phyloP scores from a whole-genome alignment of 2,329 filamentous ascomycete genomes.

The Sphaceloma murrayae region DNA sequence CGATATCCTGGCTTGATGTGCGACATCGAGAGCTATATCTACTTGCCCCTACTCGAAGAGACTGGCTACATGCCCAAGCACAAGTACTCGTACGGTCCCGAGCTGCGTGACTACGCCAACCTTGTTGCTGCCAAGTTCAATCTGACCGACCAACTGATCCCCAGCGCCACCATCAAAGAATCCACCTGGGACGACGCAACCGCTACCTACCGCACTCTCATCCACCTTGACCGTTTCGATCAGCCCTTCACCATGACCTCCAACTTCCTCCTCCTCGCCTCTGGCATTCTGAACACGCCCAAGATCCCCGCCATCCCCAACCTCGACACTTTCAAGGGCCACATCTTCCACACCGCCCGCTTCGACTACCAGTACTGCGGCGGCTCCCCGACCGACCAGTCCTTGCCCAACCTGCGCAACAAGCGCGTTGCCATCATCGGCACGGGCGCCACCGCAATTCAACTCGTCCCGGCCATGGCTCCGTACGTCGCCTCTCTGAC shows the following conservation, averaged over 20 bases:
- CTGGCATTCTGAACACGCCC: conserved; percentile 36
- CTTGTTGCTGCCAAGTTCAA: conserved; percentile 38
- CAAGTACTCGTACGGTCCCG: conserved; percentile 37
- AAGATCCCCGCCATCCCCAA: conserved; percentile 39
- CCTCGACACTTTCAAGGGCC: conserved; percentile 32
- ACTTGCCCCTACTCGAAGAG: conserved; percentile 52
- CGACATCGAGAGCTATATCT: conserved; percentile 52
- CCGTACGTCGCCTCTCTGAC: conserved; percentile 31
- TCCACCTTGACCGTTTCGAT: conserved; percentile 17
- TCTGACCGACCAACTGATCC: conserved; percentile 26
- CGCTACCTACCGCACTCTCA: conserved; percentile 28
- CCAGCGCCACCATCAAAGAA: conserved; percentile 33
- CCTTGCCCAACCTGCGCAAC: conserved; percentile 30
- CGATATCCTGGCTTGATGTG: conserved; percentile 42
- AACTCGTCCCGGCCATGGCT: conserved; percentile 34
- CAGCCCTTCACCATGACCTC: conserved; percentile 9
- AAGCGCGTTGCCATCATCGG: conserved; percentile 38
- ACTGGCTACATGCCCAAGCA: conserved; percentile 49
- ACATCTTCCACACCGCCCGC: conserved; percentile 36
- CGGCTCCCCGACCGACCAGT: conserved; percentile 27
- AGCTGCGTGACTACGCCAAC: conserved; percentile 40
- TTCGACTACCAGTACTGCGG: conserved; percentile 39
- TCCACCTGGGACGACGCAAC: conserved; percentile 41
- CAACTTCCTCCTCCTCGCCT: conserved; percentile 24
- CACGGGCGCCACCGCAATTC: conserved; percentile 37